Base-by-base conservation (phyloP, 768 basidiomycete species). In the Pleurotus djamor region DNA sequence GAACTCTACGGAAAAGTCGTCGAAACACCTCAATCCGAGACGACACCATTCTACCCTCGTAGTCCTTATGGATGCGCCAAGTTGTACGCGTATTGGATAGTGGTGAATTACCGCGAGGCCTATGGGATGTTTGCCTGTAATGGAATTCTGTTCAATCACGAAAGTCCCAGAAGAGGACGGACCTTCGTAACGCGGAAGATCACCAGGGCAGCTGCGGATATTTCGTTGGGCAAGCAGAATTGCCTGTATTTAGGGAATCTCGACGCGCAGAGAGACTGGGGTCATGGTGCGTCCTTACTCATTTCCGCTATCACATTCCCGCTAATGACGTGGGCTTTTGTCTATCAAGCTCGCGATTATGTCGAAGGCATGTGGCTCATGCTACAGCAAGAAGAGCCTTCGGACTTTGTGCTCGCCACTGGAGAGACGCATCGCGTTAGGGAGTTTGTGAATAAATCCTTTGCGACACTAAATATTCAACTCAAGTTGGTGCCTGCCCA, bases 291-390 rank as follows among this genome's bases (percentile, higher is more conserved):
- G 84, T 74, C 43, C 36, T 55, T 44, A 14, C 35, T 51, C 21
- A 51, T 52, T 38, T 60, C 28, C 45, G 51, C 5, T 28, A 28
- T 1, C 21, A 28, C 21, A 28, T 28, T 28, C 21, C 21, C 21
- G 21, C 21, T 28, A 28, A 28, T 28, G 6, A 12, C 36, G 4
- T n/a, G 51, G 47, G 33, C 35, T 52, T 28, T 13, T 51, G 7
- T 47, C 28, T n/a, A 28, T 55, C 41, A 60, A 92, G 91, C 91
- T 52, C 86, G 84, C 60, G 91, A 94, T 71, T 97, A 96, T 71
- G 90, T 97, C 8, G 96, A 98, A 74, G 96, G 96, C 43, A 97
- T 97, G 96, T 97, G 95, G 94, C 81, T 82, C 68, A 94, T 98
- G 86, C 86, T 98, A 48, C 96, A 98, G 72, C 94, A 96, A 72